Evolutionary conservation across 257 asterid genomes (phyloP), one percentile per base, ranked within the genome.

Genomic region (Scutellaria baicalensis): DNA sequence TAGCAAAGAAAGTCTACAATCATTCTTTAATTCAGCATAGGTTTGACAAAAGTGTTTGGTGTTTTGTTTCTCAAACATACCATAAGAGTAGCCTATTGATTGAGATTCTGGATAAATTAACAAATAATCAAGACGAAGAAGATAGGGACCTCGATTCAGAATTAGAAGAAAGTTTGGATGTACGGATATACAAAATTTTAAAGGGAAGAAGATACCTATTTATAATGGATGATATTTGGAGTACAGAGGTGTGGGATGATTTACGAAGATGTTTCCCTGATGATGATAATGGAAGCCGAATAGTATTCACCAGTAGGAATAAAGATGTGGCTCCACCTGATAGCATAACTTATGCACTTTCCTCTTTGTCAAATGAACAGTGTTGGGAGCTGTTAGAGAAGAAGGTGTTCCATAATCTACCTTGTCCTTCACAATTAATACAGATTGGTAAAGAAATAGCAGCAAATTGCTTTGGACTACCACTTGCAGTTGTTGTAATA

Each of bases 221-320:
- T 35, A 69, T 84, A 0, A 13, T 79, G 42, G 89, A 82, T 75
- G 90, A 84, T 76, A 10, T 85, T 5, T 82, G 89, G 87, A 7
- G 45, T 38, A 18, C 67, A 6, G 9, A 9, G 6, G 75, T 9
- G 8, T 80, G 82, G 86, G 13, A 68, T 44, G 80, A 42, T 27
- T 2, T 75, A 44, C 43, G 14, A 12, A 27, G 0, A 9, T 27
- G 0, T 60, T 78, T 36, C 58, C 80, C 82, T 0, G 69, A 77
- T 39, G 60, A 74, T 39, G 9, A 4, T 21, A 64, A 54, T 9
- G 75, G 88, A 51, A 84, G 86, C n/a, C 72, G 80, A 51, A 71
- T 81, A 45, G 4, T 80, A n/a, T 57, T 83, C 35, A 82, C 85
- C 6, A 69, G 79, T 35, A 56, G 79, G 5, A 69, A 20, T n/a